phyloP scores from a whole-genome alignment of 148 eudicot genomes.

The Amaranthus hypochondriacus region DNA sequence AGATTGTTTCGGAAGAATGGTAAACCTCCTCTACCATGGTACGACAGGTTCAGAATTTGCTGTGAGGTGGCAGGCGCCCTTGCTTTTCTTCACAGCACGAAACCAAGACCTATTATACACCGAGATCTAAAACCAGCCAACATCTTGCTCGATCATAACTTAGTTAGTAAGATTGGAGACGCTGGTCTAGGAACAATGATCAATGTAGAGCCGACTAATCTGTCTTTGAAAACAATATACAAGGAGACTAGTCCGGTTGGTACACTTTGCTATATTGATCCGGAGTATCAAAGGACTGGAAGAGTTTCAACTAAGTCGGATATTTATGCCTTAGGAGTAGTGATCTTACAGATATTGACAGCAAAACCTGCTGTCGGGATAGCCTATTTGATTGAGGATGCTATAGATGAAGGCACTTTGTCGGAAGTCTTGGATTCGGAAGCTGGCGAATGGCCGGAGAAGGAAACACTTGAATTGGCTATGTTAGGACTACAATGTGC shows the following conservation, averaged over 20 bases:
- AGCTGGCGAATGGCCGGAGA: slow-evolving; percentile 79
- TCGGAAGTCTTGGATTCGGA: slow-evolving; percentile 51
- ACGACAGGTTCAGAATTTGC: slow-evolving; percentile 70
- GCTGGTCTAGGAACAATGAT: slow-evolving; percentile 86
- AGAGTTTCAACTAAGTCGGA: slow-evolving; percentile 70
- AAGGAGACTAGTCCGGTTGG: slow-evolving; percentile 71
- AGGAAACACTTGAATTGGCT: slow-evolving; percentile 65
- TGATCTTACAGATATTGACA: slow-evolving; percentile 74
- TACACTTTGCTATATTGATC: slow-evolving; percentile 86
- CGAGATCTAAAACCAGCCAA: slow-evolving; percentile 90
- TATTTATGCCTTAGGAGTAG: slow-evolving; percentile 89
- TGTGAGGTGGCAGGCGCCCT: slow-evolving; percentile 93
- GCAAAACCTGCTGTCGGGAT: slow-evolving; percentile 68
- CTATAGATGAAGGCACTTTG: slow-evolving; percentile 53
- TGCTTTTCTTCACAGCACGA: slow-evolving; percentile 80
- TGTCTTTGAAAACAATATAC: slow-evolving; percentile 35
- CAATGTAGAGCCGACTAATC: slow-evolving; percentile 33
- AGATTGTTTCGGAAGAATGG: slow-evolving; percentile 44
- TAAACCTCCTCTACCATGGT: slow-evolving; percentile 73
- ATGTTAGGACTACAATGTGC: slow-evolving; percentile 62
- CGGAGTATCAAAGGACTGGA: slow-evolving; percentile 91
- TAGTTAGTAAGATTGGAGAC: slow-evolving; percentile 94
- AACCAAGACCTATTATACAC: slow-evolving; percentile 76
- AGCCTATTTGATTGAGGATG: slow-evolving; percentile 60
- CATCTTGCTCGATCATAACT: slow-evolving; percentile 76